Base-by-base conservation (phyloP, 2,329 filamentous ascomycete species). In the Aspergillus bombycis region DNA sequence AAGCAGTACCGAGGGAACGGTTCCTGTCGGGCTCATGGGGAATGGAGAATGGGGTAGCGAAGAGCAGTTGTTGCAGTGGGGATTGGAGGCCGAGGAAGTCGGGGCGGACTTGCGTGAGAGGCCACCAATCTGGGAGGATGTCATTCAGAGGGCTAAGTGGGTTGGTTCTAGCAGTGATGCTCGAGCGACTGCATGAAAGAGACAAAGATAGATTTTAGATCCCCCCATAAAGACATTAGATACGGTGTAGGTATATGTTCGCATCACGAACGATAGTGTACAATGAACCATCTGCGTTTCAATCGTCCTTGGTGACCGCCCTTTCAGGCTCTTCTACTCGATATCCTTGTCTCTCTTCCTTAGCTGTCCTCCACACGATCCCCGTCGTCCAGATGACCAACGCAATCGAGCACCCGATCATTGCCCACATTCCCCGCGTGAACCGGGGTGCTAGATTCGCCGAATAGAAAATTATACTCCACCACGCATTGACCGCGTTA, bases 401-500 rank as follows among this genome's bases (percentile, higher is more conserved):
- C 10, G 67, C 68, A 57, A 71, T 59, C 12, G 58, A 65, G 58
- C 66, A 69, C 9, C 63, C 66, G 30, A 72, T 67, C 68, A 71
- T 72, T 50, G 68, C 67, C 57, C 60, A 60, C 57, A 62, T 64
- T 78, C 85, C 81, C 73, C 87, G 85, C 45, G 75, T 87, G 65
- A 91, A 91, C 79, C 84, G 85, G 0, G 89, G 90, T 3, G 89
- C 90, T 74, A 86, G 84, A 2, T 85, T 83, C 1, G 89, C 89
- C 0, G 86, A 85, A 69, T 91, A 92, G 66, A 92, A 92, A 0
- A 92, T 68, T 46, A 92, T 86, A 64, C 83, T 87, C 90, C 90
- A 92, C 89, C 89, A 92, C 0, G 88, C 87, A 69, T 92, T 91
- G 7, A 92, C 81, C 0, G 87, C 86, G 70, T 89, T 90, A 70